These are phyloP conservation scores for Starmerella vaccinii DNA, from an alignment of 805 yeast genomes.

Conservation along the genomic window DNA sequence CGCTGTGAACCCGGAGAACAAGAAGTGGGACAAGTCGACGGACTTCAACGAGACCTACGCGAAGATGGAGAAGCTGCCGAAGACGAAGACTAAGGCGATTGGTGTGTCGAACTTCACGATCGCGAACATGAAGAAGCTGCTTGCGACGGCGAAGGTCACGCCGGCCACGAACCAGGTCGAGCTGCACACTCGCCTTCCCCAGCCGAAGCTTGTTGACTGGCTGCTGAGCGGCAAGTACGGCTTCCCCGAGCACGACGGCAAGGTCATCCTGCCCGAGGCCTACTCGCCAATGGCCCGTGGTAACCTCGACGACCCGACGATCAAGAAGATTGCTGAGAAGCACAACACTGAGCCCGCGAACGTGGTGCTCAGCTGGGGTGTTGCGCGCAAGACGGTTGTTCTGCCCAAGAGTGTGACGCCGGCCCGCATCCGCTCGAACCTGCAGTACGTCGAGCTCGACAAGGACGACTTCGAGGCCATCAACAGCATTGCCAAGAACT, in stretches of 20 bases:
- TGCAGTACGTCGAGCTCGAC: constrained; percentile 35
- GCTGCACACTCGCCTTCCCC: constrained; percentile 63
- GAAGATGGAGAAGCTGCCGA: constrained; percentile 48
- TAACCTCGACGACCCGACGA: constrained; percentile 49
- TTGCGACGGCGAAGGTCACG: constrained; percentile 34
- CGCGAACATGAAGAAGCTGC: constrained; percentile 41
- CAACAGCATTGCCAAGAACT: constrained; percentile 18
- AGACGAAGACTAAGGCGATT: constrained; percentile 47
- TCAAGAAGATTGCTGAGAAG: constrained; percentile 49
- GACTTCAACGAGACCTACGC: constrained; percentile 50
- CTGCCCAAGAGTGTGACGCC: constrained; percentile 63
- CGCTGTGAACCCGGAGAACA: constrained; percentile 23
- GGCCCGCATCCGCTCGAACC: constrained; percentile 43
- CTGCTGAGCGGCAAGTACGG: constrained; percentile 33
- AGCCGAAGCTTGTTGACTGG: constrained; percentile 45
- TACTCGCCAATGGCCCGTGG: constrained; percentile 66
- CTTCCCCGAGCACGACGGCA: constrained; percentile 25
- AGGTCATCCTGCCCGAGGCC: constrained; percentile 55
- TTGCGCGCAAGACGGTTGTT: constrained; percentile 46
- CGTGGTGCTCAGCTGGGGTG: constrained; percentile 30
- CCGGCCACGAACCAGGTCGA: constrained; percentile 74
- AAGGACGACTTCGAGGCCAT: constrained; percentile 36
- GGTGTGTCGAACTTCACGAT: constrained; percentile 70
- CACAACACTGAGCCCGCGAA: constrained; percentile 34
- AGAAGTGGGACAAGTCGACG: constrained; percentile 21